phyloP scores from a whole-genome alignment of 78 protist genomes.

The Dictyostelium citrinum region DNA sequence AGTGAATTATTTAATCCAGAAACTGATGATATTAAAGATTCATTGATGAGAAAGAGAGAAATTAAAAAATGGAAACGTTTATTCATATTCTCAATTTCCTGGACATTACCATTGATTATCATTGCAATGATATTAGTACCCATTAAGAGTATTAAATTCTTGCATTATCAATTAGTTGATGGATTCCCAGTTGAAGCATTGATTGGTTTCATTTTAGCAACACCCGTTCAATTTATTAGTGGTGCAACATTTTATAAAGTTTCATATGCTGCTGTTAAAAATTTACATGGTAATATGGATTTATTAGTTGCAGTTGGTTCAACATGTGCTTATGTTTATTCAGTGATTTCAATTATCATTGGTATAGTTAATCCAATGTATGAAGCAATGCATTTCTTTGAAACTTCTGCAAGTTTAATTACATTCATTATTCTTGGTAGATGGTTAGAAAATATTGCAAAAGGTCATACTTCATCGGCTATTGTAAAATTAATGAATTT shows the following conservation, averaged over 20 bases:
- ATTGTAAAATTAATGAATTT: constrained; percentile 80
- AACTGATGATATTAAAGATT: constrained; percentile 47
- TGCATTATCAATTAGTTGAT: neutral
- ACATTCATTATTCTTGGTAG: constrained; percentile 93
- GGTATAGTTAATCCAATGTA: constrained; percentile 26
- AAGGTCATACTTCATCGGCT: constrained; percentile 91
- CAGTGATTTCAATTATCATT: constrained; percentile 63
- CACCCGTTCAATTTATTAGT: constrained; percentile 61
- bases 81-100: constrained; percentile 17
- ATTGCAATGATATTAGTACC: constrained; percentile 67
- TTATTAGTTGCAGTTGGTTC: constrained; percentile 70
- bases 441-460: constrained; percentile 92
- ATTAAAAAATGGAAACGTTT: constrained; percentile 40
- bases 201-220: constrained; percentile 38
- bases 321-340: constrained; percentile 86
- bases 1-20: constrained; percentile 43
- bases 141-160: constrained; percentile 5
- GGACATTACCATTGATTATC: constrained; percentile 36
- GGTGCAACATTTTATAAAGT: constrained; percentile 38
- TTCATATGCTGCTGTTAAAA: constrained; percentile 35
- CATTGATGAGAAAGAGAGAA: constrained; percentile 61
- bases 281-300: constrained; percentile 77
- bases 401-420: constrained; percentile 81
- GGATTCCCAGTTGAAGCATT: constrained; percentile 39
- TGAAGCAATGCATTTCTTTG: constrained; percentile 78